These are phyloP conservation scores for Cordyceps fumosorosea DNA, from an alignment of 2,329 filamentous ascomycete genomes.

Conservation along the genomic window DNA sequence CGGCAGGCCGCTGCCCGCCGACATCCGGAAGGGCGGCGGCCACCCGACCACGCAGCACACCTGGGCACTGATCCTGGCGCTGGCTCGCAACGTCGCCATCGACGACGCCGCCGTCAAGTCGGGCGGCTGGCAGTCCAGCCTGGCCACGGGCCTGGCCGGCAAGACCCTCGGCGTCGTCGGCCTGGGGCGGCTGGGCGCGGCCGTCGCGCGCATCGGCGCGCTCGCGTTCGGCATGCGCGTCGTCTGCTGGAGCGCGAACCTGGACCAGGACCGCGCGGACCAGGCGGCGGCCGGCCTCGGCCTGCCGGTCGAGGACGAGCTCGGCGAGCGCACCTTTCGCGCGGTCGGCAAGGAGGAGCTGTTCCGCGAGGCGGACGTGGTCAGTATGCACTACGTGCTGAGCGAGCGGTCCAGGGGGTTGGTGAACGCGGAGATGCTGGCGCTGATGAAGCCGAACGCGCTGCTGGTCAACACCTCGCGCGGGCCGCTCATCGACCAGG, in stretches of 20 bases:
- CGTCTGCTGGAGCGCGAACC: conserved; percentile 56
- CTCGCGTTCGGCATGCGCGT: conserved; percentile 60
- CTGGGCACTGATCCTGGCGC: conserved; percentile 48
- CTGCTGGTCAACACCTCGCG: conserved; percentile 68
- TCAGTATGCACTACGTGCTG: conserved; percentile 64
- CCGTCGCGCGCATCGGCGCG: conserved; percentile 51
- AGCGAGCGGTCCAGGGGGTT: conserved; percentile 56
- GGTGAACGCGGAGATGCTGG: conserved; percentile 49
- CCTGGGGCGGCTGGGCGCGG: conserved; percentile 54
- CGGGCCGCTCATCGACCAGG: conserved; percentile 62
- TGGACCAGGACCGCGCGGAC: conserved; percentile 58
- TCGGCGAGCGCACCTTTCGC: conserved; percentile 47
- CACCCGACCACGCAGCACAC: conserved; percentile 50
- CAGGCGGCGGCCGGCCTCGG: conserved; percentile 47
- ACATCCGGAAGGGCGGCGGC: conserved; percentile 25
- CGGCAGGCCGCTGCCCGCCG: conserved; percentile 14
- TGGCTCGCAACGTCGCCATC: conserved; percentile 51
- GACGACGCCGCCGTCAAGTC: conserved; percentile 53
- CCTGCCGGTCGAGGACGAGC: conserved; percentile 42
- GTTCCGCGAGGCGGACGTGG: conserved; percentile 54
- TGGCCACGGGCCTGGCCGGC: conserved; percentile 50
- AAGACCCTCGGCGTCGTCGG: conserved; percentile 56
- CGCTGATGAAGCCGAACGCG: conserved; percentile 52
- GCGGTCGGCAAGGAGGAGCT: conserved; percentile 57
- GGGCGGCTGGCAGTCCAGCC: conserved; percentile 51